These are phyloP conservation scores for Plasmodium sp. DNA, from an alignment of 169 alveolate species.

Conservation along the genomic window DNA sequence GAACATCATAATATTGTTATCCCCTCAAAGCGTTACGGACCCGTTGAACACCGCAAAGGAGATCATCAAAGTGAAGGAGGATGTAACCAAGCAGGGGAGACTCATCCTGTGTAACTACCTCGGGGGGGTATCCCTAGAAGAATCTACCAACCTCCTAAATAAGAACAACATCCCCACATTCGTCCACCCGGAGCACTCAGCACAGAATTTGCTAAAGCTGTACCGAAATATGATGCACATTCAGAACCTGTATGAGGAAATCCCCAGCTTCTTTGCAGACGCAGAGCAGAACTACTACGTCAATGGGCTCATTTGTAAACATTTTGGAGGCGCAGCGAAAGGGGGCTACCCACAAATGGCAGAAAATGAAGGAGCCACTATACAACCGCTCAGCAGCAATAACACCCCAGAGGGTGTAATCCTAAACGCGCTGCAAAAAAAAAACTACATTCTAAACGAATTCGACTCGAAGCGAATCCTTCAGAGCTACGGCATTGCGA, in stretches of 20 bases:
- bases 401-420: conserved; percentile 24
- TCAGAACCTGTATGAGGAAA: conserved; percentile 45
- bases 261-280: conserved; percentile 3
- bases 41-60: conserved; percentile 63
- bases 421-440: conserved; percentile 41
- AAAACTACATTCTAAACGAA: conserved; percentile 70
- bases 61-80: conserved; percentile 28
- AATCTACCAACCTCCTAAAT: conserved; percentile 77
- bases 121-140: conserved; percentile 84
- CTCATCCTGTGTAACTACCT: conserved; percentile 75
- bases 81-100: background rate
- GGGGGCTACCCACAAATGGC: background rate
- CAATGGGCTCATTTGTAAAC: conserved; percentile 6
- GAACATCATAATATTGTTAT: conserved; percentile 78
- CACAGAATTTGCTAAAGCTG: conserved; percentile 49
- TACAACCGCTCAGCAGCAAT: background rate
- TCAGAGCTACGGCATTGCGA: conserved; percentile 73
- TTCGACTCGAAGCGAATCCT: conserved; percentile 76
- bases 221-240: conserved; percentile 36
- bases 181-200: conserved; percentile 81
- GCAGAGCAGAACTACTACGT: conserved; percentile 18
- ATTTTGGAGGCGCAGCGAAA: background rate
- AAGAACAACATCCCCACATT: conserved; percentile 79
- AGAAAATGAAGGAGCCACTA: background rate
- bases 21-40: conserved; percentile 84